Conservation (phyloP, 176 grass and related monocot genomes). For the Phoenix dactylifera region DNA sequence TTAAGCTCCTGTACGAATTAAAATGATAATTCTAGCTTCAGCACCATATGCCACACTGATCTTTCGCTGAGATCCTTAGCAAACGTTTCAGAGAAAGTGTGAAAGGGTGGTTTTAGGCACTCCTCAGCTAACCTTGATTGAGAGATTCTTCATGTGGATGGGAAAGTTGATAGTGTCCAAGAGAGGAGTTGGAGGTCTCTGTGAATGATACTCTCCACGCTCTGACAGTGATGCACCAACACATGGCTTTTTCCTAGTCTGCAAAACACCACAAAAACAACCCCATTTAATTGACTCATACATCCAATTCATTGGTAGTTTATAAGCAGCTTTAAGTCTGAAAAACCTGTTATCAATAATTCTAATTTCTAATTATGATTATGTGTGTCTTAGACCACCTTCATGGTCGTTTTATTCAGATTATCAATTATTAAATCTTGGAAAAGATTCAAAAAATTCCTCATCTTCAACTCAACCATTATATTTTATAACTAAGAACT, state of each 20-base stretch:
- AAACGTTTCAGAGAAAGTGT: slow-evolving; percentile 27
- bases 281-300: too few relatives aligned
- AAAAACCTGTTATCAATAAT: too few relatives aligned
- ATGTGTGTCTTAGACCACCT: too few relatives aligned
- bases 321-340: too few relatives aligned
- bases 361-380: too few relatives aligned
- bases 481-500: too few relatives aligned
- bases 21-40: not conserved
- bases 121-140: slow-evolving; percentile 32
- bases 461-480: too few relatives aligned
- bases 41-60: not conserved
- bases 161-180: slow-evolving; percentile 91
- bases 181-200: slow-evolving; percentile 83
- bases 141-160: slow-evolving; percentile 97
- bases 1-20: slow-evolving; percentile 52
- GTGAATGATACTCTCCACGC: slow-evolving; percentile 68
- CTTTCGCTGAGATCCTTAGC: not conserved
- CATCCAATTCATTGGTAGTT: too few relatives aligned
- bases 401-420: too few relatives aligned
- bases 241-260: slow-evolving; percentile 36
- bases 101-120: not conserved
- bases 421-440: too few relatives aligned
- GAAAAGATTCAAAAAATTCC: too few relatives aligned
- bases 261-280: slow-evolving; percentile 1
- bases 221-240: slow-evolving; percentile 58